Percentiles rank a stretch among this genome's conserved stretches.
Conservation (phyloP, 305 asterid species). For the Solanum chacoense region DNA sequence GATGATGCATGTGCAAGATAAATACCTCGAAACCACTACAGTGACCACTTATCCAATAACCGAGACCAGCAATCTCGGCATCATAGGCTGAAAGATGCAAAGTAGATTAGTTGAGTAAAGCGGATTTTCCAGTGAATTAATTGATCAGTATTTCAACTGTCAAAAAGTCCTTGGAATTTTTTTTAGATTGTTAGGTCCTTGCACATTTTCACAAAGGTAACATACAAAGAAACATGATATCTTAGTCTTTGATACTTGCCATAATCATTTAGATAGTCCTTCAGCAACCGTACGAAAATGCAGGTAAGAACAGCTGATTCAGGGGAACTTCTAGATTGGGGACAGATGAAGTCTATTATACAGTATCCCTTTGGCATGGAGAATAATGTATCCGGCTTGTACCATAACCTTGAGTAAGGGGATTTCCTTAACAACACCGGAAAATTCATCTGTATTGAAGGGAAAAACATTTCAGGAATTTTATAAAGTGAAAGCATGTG, state of each 20-base stretch:
- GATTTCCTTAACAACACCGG: slow-evolving; percentile 70
- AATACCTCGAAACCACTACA: slow-evolving; percentile 77
- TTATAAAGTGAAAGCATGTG: slow-evolving; percentile 5
- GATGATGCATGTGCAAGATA: background rate
- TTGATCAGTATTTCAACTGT: slow-evolving; percentile 1
- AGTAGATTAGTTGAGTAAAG: background rate
- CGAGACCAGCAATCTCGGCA: slow-evolving; percentile 92
- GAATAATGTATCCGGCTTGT: slow-evolving; percentile 77
- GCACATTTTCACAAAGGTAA: background rate
- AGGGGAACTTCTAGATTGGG: slow-evolving; percentile 70
- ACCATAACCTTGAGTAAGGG: slow-evolving; percentile 80
- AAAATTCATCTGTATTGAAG: slow-evolving; percentile 44
- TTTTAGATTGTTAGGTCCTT: background rate
- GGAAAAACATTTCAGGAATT: slow-evolving; percentile 16
- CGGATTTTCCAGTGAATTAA: background rate
- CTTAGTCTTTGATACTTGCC: slow-evolving; percentile 32
- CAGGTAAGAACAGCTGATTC: slow-evolving; percentile 71
- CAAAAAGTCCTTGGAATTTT: background rate
- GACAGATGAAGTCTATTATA: slow-evolving; percentile 73
- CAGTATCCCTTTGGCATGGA: slow-evolving; percentile 73
- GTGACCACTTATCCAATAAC: slow-evolving; percentile 52
- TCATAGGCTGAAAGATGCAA: slow-evolving; percentile 63
- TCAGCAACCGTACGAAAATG: slow-evolving; percentile 69
- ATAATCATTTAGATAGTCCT: slow-evolving; percentile 88
- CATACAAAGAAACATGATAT: background rate